Evolutionary conservation across 2,329 filamentous ascomycete species (phyloP).

Genomic region (Ambrosiella beaveri): DNA sequence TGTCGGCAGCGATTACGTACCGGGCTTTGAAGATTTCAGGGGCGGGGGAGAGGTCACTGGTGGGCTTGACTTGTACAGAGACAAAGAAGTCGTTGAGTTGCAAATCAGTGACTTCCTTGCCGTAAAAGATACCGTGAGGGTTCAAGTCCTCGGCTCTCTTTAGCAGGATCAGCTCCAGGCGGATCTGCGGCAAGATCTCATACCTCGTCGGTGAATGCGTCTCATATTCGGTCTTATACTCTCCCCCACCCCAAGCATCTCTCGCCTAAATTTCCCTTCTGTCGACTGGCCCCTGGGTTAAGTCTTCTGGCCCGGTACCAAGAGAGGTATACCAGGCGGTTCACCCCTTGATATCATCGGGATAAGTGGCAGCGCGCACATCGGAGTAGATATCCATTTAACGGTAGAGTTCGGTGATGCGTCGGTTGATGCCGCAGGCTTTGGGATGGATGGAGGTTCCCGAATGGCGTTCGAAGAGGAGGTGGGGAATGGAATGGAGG

Average conservation of each 20-base stretch:
- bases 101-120: conserved; percentile 5
- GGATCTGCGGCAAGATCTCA: conserved; percentile 11
- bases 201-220: conserved; percentile 2
- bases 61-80: not conserved
- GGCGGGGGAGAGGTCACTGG: not conserved
- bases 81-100: not conserved
- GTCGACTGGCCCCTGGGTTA: not conserved
- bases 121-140: conserved; percentile 6
- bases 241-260: conserved; percentile 6
- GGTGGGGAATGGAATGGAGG: conserved; percentile 5
- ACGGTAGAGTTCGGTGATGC: conserved; percentile 6
- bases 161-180: conserved; percentile 5
- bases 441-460: conserved; percentile 8
- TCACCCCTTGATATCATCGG: conserved; percentile 9
- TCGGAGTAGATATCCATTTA: conserved; percentile 5
- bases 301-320: not conserved
- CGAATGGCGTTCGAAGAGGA: conserved; percentile 5
- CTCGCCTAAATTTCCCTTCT: conserved; percentile 1
- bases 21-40: not conserved
- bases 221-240: conserved; percentile 5
- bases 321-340: conserved; percentile 8
- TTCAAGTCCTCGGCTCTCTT: conserved; percentile 5
- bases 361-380: not conserved
- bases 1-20: conserved; percentile 6
- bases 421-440: conserved; percentile 8